These are phyloP conservation scores for Clarireedia homoeocarpa DNA, from an alignment of 2,329 filamentous ascomycete species.

Conservation along the genomic window DNA sequence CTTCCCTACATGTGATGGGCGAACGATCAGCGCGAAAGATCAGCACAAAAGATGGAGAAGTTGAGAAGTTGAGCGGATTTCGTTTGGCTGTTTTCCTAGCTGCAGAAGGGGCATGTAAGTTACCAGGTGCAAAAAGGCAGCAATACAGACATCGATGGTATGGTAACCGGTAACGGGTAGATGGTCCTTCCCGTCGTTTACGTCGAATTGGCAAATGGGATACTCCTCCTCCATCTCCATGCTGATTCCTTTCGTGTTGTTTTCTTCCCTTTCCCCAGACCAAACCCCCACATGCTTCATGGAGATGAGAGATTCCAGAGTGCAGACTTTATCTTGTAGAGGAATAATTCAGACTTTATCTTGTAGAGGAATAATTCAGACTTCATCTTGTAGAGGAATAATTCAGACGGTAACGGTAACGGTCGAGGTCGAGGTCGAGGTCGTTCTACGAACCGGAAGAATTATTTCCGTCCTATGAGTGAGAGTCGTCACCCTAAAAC, in stretches of 20 bases:
- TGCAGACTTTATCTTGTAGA: no score
- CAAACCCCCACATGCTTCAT: neutral
- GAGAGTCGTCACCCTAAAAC: conserved; percentile 1
- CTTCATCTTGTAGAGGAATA: neutral
- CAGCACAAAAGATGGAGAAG: neutral
- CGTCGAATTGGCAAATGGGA: no score
- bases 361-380: neutral
- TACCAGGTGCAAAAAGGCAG: neutral
- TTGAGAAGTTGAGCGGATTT: neutral
- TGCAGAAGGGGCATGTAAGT: no score
- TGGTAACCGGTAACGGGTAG: no score
- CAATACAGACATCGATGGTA: no score
- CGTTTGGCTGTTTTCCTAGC: no score
- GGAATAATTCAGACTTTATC: neutral
- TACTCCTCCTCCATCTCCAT: no score
- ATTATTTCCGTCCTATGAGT: conserved; percentile 6
- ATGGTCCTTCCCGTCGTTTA: no score
- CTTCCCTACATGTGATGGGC: neutral
- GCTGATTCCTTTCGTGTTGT: neutral
- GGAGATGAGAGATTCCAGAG: neutral
- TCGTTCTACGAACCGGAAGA: conserved; percentile 4
- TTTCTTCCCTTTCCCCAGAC: neutral
- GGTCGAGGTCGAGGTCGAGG: neutral
- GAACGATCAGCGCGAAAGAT: neutral
- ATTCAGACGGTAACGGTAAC: neutral